A percentile compares a stretch with the other conserved stretches of the same genome.
Evolutionary conservation across 148 eudicot species (phyloP).

Genomic region (Pharnaceum exiguum): DNA sequence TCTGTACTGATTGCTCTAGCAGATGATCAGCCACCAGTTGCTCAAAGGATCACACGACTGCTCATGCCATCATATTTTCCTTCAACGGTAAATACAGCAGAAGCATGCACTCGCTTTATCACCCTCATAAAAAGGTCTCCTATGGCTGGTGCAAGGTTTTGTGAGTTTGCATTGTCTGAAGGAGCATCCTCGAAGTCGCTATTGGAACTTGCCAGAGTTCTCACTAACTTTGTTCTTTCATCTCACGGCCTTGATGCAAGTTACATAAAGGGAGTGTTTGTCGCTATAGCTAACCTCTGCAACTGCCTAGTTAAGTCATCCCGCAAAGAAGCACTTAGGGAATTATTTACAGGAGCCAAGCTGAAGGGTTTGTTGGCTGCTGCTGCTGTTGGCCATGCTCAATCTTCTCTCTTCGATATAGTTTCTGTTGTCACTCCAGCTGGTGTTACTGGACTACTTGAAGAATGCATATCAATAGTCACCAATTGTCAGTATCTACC

Average conservation of each 20-base stretch:
- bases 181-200: constrained; percentile 73
- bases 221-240: constrained; percentile 39
- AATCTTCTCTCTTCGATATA: constrained; percentile 63
- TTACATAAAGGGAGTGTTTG: constrained; percentile 59
- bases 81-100: constrained; percentile 46
- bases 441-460: constrained; percentile 42
- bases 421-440: constrained; percentile 43
- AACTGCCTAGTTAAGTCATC: constrained; percentile 42
- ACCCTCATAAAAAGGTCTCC: constrained; percentile 85
- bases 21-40: constrained; percentile 75
- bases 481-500: constrained; percentile 48
- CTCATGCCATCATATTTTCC: constrained; percentile 94
- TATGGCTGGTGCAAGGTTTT: constrained; percentile 84
- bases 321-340: constrained; percentile 36
- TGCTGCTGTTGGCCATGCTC: constrained; percentile 44
- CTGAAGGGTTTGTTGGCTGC: constrained; percentile 53
- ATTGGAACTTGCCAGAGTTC: constrained; percentile 50
- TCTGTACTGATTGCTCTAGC: constrained; percentile 54
- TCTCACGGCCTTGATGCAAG: constrained; percentile 27
- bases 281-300: constrained; percentile 64
- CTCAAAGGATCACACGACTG: constrained; percentile 70
- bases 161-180: constrained; percentile 73
- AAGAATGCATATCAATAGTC: constrained; percentile 60
- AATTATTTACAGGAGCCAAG: constrained; percentile 53
- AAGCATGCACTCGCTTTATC: constrained; percentile 80